These are phyloP conservation scores for Sparassis latifolia DNA, from an alignment of 1,284 basidiomycete species.

Conservation along the genomic window DNA sequence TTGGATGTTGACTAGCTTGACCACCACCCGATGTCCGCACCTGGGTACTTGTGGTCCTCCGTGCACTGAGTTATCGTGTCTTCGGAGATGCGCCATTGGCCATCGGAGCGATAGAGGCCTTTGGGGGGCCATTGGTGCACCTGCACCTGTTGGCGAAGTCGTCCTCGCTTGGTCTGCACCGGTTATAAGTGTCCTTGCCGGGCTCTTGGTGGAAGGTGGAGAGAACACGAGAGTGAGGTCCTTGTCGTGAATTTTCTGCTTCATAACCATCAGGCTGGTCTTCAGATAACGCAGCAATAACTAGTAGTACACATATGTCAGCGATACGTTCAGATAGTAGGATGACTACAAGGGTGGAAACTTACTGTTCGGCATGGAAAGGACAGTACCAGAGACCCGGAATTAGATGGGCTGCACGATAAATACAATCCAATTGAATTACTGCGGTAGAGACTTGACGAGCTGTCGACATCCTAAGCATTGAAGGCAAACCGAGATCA, in stretches of 20 bases:
- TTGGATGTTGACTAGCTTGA: slow-evolving; percentile 54
- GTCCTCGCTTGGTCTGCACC: slow-evolving; percentile 39
- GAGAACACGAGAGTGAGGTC: too few relatives aligned
- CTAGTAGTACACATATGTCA: too few relatives aligned
- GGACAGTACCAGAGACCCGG: too few relatives aligned
- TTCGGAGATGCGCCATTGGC: slow-evolving; percentile 36
- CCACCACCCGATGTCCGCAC: slow-evolving; percentile 31
- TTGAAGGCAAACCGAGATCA: slow-evolving; percentile 37
- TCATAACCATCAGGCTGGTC: too few relatives aligned
- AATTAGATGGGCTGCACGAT: too few relatives aligned
- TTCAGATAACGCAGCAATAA: too few relatives aligned
- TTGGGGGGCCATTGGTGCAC: slow-evolving; percentile 25
- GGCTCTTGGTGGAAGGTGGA: slow-evolving; percentile 27
- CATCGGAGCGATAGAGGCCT: slow-evolving; percentile 18
- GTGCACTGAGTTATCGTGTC: slow-evolving; percentile 43
- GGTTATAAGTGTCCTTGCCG: slow-evolving; percentile 35
- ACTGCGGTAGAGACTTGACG: slow-evolving; percentile 33
- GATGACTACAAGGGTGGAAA: too few relatives aligned
- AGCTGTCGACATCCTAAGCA: slow-evolving; percentile 39
- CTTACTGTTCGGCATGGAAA: too few relatives aligned
- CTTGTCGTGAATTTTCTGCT: too few relatives aligned
- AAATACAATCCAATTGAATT: too few relatives aligned
- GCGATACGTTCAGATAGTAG: too few relatives aligned
- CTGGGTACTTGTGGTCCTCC: slow-evolving; percentile 37
- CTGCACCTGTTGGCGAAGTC: slow-evolving; percentile 26